Base-by-base conservation (phyloP, 768 basidiomycete genomes). In the Boletus pseudopeckii region DNA sequence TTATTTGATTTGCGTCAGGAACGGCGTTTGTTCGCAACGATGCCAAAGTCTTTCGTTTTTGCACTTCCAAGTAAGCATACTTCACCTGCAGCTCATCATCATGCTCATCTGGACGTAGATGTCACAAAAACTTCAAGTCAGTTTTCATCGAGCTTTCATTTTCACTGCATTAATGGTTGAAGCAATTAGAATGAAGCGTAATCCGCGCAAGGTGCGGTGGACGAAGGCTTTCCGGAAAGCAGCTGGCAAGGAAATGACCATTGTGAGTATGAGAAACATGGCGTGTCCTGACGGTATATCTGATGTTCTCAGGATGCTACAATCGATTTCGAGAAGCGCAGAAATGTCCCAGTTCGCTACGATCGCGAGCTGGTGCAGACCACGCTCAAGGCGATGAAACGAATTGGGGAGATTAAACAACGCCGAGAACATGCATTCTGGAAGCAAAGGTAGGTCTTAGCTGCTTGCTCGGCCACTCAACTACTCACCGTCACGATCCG, bases 81-180 rank as follows among this genome's bases (percentile, higher is more conserved):
- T 20, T 14, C 22, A 54, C 42, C 14, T 44, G 24, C n/a, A 41
- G 56, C 39, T 18, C 28, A 15, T 26, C 34, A 33, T 34, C 30
- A 32, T 55, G n/a, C 34, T 64, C 15, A 63, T 22, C 51, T 38
- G 38, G 30, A 37, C 20, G 15, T 50, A 95, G 92, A 79, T 97
- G 97, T 71, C 92, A 98, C 73, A 98, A 98, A 76, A 99, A 98
- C 74, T 99, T 99, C 85, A 99, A 99, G 93, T 92, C 64, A 60
- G 81, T 69, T 40, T 39, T 30, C 2, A n/a, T 24, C 13, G 9
- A 26, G 37, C 13, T 44, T 11, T 17, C 18, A 8, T 22, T 32
- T 54, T 45, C 26, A 46, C 32, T 48, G 15, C 0, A 30, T 39
- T 14, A 33, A 52, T 53, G 54, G 3, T 48, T 57, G 44, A 54